Conservation (phyloP, 2,329 filamentous ascomycete genomes). For the Talaromyces sp. region DNA sequence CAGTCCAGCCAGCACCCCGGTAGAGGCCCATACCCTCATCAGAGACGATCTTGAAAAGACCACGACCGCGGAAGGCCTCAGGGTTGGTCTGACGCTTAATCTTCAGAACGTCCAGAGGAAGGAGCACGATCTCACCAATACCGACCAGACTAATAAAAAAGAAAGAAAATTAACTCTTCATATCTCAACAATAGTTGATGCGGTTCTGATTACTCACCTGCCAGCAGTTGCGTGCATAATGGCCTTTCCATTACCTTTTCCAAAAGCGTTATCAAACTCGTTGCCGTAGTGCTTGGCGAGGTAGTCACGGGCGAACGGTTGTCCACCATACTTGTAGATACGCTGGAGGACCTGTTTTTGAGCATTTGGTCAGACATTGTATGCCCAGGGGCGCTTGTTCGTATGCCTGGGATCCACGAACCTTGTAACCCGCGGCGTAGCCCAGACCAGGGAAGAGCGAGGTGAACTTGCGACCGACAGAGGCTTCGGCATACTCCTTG, state of each 20-base stretch:
- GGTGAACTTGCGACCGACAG: conserved; percentile 77
- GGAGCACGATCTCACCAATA: conserved; percentile 93
- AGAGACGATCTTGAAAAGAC: conserved; percentile 82
- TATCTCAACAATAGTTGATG: background rate
- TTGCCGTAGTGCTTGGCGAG: conserved; percentile 76
- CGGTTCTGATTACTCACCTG: conserved; percentile 58
- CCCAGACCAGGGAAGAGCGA: conserved; percentile 96
- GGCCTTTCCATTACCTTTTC: conserved; percentile 96
- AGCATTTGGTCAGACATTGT: background rate
- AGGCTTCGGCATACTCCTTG: conserved; percentile 78
- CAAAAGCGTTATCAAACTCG: conserved; percentile 85
- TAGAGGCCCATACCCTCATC: conserved; percentile 97
- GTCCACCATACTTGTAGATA: conserved; percentile 98
- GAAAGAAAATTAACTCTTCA: conserved; percentile 15
- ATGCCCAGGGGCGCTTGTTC: background rate
- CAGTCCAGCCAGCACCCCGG: conserved; percentile 96
- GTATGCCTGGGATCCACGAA: conserved; percentile 34
- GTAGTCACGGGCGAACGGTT: conserved; percentile 92
- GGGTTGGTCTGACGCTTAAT: conserved; percentile 99
- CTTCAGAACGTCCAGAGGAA: conserved; percentile 96
- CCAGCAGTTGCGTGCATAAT: conserved; percentile 97
- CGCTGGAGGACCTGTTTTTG: conserved; percentile 74
- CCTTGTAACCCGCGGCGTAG: conserved; percentile 97
- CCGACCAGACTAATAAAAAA: conserved; percentile 73
- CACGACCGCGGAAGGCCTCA: conserved; percentile 93